Evolutionary conservation across 2,329 filamentous ascomycete genomes (phyloP), one percentile per base, ranked within the genome.

Genomic region (Penicillium decumbens): DNA sequence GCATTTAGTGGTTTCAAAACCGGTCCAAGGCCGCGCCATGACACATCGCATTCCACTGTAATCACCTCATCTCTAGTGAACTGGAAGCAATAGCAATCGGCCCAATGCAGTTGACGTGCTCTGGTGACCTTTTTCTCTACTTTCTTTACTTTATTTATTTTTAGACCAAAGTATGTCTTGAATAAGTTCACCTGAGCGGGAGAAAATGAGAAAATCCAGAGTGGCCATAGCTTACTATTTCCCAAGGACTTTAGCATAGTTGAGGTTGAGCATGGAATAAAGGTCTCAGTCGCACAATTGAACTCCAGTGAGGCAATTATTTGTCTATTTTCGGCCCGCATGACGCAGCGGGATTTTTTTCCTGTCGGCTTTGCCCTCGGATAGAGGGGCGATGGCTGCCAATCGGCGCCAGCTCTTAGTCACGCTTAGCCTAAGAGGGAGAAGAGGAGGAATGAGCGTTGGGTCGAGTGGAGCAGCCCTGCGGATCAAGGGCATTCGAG

Each of bases 291-390:
- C 47, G 43, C 49, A 49, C 49, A 58, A 43, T 29, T 18, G 33
- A 12, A 12, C 1, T 37, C 41, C 32, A 39, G 30, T 59, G 59
- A 61, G 59, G 59, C 53, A 61, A 60, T 61, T 60, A 33, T 55
- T 39, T 40, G 40, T 43, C 51, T 56, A 52, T 56, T 57, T 58
- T 57, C 59, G 56, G 59, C 56, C 59, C 59, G 58, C 58, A 61
- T 61, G 59, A 61, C 59, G 59, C 58, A 59, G 55, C 57, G 57
- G 58, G 51, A 58, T 60, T 60, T 59, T 18, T 58, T 46, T 35
- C 33, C 30, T 41, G 35, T 55, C 55, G 58, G 56, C 51, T 53
- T 53, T 45, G 30, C 44, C 50, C 40, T 58, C 57, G 57, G 57
- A 52, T 51, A 40, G 55, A 59, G 54, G 57, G 58, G 54, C 54